Evolutionary conservation across 768 basidiomycete genomes (phyloP), one percentile per base, ranked within the genome.

Genomic region (Antrodiella citrinella): DNA sequence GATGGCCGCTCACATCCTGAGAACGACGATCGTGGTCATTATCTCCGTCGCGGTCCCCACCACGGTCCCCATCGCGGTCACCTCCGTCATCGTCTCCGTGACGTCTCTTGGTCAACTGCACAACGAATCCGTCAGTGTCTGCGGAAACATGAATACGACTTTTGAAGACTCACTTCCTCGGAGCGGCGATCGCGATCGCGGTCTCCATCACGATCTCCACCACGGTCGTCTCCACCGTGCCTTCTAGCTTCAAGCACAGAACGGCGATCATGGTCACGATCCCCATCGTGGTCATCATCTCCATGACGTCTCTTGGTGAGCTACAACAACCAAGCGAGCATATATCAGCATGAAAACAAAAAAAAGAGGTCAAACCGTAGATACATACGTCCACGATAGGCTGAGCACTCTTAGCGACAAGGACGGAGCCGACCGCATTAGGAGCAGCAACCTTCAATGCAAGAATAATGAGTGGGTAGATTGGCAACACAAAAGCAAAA

Each of bases 101-200:
- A 43, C 41, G 41, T 19, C 41, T 43, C 41, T 43, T 43, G 41
- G 41, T 50, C 48, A 13, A 41, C 49, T 10, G 18, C 11, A 18
- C 39, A 26, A 19, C 4, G 13, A 18, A 26, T 24, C 12, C 30
- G 18, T 41, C 9, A 19, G 18, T 13, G 18, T 15, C 23, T 13
- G 23, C 35, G 19, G 21, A 9, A 49, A 22, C 50, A 41, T 22
- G 40, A 15, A 47, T 40, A 35, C 49, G 48, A 4, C 49, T 45
- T 15, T 49, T 48, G 40, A 45, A 50, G 21, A 35, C 45, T 9
- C 53, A 46, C 22, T 54, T 49, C n/a, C 53, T 44, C 30, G 50
- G 53, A 23, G 53, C 54, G 51, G 25, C 54, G 54, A 26, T 20
- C 40, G 9, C 25, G 25, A 26, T 38, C 41, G 22, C 47, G 38